Conservation (phyloP, 495 filamentous ascomycete species). For the Geopyxis carbonaria region DNA sequence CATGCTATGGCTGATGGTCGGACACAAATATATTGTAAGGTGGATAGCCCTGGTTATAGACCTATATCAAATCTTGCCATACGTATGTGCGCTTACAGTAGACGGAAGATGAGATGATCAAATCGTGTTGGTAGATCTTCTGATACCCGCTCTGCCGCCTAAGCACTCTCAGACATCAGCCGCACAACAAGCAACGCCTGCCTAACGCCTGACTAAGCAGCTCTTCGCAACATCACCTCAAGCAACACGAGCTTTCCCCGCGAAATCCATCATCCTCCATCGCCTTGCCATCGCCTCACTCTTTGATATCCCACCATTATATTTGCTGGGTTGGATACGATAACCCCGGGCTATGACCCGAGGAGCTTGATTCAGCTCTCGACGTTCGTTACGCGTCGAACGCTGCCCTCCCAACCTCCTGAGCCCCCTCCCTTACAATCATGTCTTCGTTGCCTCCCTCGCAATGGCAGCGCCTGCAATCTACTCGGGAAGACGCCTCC, state of each 20-base stretch:
- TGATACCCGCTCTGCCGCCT: too few species aligned
- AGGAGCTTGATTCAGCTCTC: constrained; percentile 23
- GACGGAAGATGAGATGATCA: too few species aligned
- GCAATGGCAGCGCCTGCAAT: constrained; percentile 23
- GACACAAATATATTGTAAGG: too few species aligned
- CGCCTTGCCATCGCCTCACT: background rate
- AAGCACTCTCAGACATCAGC: too few species aligned
- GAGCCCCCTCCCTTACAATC: constrained; percentile 15
- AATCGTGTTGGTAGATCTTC: too few species aligned
- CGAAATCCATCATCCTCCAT: constrained; percentile 16
- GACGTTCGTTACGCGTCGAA: constrained; percentile 25
- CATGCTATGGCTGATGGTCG: too few species aligned
- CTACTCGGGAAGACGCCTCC: constrained; percentile 19
- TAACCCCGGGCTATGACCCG: constrained; percentile 26
- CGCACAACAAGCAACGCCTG: background rate
- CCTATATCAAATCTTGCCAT: too few species aligned
- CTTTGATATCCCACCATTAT: background rate
- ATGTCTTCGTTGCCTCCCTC: constrained; percentile 20
- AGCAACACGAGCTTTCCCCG: constrained; percentile 14
- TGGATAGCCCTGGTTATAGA: too few species aligned
- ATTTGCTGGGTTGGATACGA: constrained; percentile 15
- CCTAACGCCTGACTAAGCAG: background rate
- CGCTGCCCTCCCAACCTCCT: constrained; percentile 15
- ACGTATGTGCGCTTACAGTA: too few species aligned
- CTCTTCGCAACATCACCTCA: background rate